A percentile compares a stretch with the other conserved stretches of the same genome.
phyloP scores from a whole-genome alignment of 225 moss, liverwort and hornwort species.

The Lunularia cruciata region DNA sequence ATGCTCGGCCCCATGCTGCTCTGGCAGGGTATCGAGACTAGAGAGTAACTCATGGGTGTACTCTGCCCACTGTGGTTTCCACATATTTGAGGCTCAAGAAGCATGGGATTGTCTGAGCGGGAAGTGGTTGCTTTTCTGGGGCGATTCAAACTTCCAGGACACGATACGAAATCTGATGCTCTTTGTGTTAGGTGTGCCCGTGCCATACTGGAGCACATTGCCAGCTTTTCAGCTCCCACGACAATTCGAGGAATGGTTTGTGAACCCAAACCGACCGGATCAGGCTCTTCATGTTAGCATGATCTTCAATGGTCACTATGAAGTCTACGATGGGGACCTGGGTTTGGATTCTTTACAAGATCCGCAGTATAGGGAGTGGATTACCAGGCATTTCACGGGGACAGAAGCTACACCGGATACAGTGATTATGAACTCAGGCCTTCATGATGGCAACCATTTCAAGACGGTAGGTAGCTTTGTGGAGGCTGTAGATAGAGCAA shows the following conservation, averaged over 20 bases:
- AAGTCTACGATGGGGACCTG: conserved; percentile 19
- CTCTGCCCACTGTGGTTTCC: conserved; percentile 62
- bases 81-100: conserved; percentile 53
- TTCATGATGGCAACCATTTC: conserved; percentile 59
- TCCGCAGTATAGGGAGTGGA: conserved; percentile 31
- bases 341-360: conserved; percentile 47
- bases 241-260: conserved; percentile 49
- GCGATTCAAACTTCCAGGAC: conserved; percentile 78
- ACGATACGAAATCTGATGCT: conserved; percentile 58
- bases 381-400: conserved; percentile 39
- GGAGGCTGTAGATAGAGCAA: conserved; percentile 32
- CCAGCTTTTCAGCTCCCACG: conserved; percentile 37
- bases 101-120: conserved; percentile 73
- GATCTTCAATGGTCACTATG: conserved; percentile 61
- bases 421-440: conserved; percentile 63
- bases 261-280: conserved; percentile 47
- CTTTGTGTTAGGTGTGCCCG: conserved; percentile 43
- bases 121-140: conserved; percentile 74
- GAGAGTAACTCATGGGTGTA: conserved; percentile 74
- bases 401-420: conserved; percentile 31
- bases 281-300: conserved; percentile 52
- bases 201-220: conserved; percentile 41
- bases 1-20: conserved; percentile 48
- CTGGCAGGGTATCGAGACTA: conserved; percentile 36
- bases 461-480: conserved; percentile 22